phyloP scores from a whole-genome alignment of 2,329 filamentous ascomycete genomes.

The Gaeumannomyces tritici region DNA sequence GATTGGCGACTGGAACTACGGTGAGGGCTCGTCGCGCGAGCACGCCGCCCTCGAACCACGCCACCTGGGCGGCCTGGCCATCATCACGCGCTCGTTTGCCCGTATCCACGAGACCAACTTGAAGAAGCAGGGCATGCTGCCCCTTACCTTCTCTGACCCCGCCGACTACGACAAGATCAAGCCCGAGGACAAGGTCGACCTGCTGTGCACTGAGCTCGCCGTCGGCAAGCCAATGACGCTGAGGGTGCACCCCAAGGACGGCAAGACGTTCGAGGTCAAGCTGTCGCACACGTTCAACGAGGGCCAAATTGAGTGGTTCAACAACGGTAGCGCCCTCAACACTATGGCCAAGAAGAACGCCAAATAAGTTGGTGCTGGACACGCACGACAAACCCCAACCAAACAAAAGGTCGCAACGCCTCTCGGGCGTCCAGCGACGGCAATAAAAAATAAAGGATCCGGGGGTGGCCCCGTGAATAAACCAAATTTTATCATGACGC shows the following conservation, averaged over 20 bases:
- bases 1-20: conserved; percentile 99
- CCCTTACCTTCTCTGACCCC: conserved; percentile 86
- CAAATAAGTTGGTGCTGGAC: background rate
- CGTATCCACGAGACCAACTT: conserved; percentile 99
- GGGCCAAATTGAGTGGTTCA: conserved; percentile 97
- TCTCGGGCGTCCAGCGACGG: too few species aligned
- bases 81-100: conserved; percentile 91
- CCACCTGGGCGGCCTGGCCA: conserved; percentile 92
- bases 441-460: background rate
- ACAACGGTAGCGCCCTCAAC: conserved; percentile 94
- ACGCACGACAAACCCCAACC: background rate
- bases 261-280: conserved; percentile 69
- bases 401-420: background rate
- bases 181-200: conserved; percentile 84
- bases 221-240: conserved; percentile 92
- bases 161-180: conserved; percentile 97
- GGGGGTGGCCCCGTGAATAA: background rate
- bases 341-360: conserved; percentile 74
- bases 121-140: conserved; percentile 99
- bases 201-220: conserved; percentile 78
- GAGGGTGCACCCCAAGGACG: conserved; percentile 83
- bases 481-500: background rate
- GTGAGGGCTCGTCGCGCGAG: conserved; percentile 94
- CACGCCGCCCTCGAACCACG: conserved; percentile 96
- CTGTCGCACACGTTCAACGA: conserved; percentile 97